These are phyloP conservation scores for Neofusicoccum ribis DNA, from an alignment of 2,329 filamentous ascomycete genomes.

Conservation along the genomic window DNA sequence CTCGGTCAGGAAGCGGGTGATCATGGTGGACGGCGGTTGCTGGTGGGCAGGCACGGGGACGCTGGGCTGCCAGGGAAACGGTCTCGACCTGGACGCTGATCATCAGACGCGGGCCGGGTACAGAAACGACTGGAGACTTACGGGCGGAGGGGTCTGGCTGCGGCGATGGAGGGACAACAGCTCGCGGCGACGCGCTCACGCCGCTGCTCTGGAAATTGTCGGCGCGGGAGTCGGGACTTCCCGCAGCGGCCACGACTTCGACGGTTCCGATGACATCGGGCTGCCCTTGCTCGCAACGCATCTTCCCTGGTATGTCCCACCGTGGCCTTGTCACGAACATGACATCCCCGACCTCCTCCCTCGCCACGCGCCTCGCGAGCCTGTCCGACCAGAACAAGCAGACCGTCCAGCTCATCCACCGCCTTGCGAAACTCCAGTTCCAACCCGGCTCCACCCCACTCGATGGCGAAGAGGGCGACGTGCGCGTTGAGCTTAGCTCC, in stretches of 20 bases:
- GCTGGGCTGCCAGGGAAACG: not conserved
- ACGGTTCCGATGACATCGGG: slow-evolving; percentile 16
- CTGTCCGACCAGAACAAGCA: slow-evolving; percentile 57
- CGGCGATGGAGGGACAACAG: not conserved
- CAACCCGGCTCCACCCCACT: slow-evolving; percentile 62
- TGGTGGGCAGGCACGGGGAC: not conserved
- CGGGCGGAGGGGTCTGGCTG: not conserved
- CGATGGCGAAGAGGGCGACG: slow-evolving; percentile 63
- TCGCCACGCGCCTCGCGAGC: slow-evolving; percentile 51
- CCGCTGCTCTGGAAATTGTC: slow-evolving; percentile 17
- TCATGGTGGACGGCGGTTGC: slow-evolving; percentile 58
- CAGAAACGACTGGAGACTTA: not conserved
- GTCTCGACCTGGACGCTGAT: not conserved
- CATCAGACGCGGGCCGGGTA: not conserved
- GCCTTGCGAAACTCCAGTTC: slow-evolving; percentile 60
- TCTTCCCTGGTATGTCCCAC: slow-evolving; percentile 4
- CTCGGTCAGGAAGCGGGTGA: slow-evolving; percentile 82
- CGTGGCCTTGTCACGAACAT: slow-evolving; percentile 28
- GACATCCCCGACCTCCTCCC: slow-evolving; percentile 35
- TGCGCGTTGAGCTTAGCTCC: slow-evolving; percentile 69
- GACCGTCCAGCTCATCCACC: slow-evolving; percentile 56
- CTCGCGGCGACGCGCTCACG: not conserved
- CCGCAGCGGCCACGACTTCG: slow-evolving; percentile 13
- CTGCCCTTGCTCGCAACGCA: slow-evolving; percentile 1
- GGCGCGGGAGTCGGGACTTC: slow-evolving; percentile 10